These are phyloP conservation scores for Cladophialophora carrionii DNA, from an alignment of 2,329 filamentous ascomycete genomes.

Conservation along the genomic window DNA sequence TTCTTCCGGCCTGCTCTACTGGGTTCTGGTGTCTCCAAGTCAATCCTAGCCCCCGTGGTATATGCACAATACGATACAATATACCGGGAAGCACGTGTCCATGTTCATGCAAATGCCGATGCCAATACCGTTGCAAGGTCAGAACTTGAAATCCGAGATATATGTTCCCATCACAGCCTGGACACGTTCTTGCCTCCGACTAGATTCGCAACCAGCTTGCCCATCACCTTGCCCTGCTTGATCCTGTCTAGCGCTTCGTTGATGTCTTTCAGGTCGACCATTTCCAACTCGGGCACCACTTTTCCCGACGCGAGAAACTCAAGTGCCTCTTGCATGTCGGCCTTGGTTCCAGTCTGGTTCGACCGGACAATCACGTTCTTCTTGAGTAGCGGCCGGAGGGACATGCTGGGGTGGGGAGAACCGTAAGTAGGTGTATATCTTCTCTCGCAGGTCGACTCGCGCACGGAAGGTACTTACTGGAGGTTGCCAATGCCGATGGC, in stretches of 20 bases:
- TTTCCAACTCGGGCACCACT: conserved; percentile 18
- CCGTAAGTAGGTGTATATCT: no score
- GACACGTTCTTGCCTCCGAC: neutral
- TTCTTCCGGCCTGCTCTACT: neutral
- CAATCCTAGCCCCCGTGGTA: neutral
- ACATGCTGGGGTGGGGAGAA: conserved; percentile 3
- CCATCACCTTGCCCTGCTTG: conserved; percentile 16
- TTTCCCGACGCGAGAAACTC: conserved; percentile 7
- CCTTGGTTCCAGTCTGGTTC: conserved; percentile 19
- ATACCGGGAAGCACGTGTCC: no score
- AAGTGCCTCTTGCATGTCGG: conserved; percentile 17
- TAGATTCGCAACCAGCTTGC: conserved; percentile 16
- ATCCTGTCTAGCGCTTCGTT: conserved; percentile 21
- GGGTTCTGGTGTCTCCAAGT: neutral
- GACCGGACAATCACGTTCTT: conserved; percentile 19
- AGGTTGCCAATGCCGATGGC: conserved; percentile 22
- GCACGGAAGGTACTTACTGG: conserved; percentile 9
- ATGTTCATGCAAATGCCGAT: neutral
- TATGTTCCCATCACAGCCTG: neutral
- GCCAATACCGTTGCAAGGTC: neutral
- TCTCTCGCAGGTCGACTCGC: neutral
- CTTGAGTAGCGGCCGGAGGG: conserved; percentile 16
- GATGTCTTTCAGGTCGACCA: conserved; percentile 12
- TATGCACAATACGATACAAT: neutral
- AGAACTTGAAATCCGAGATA: neutral